Base-by-base conservation (phyloP, 1,139 yeast species). In the Kodamaea fungicola region DNA sequence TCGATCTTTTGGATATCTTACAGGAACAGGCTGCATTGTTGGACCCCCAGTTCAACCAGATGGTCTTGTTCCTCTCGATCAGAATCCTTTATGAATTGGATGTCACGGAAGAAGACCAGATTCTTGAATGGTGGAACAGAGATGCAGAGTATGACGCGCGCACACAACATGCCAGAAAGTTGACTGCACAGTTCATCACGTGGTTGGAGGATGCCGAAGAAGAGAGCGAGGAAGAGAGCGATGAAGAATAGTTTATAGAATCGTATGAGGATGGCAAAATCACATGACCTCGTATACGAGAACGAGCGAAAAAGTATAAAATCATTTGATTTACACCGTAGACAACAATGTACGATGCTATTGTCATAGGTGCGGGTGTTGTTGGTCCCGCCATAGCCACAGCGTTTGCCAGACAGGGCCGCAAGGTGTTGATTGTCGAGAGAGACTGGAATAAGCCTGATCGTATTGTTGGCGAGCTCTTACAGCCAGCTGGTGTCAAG, bases 351-450 rank as follows among this genome's bases (percentile, higher is more conserved):
- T 76, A 72, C 56, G 94, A 84, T 51, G 83, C 71, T 26, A 77
- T 84, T 26, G 80, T 85, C 22, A 76, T 92, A 26, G 97, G 98
- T 12, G 97, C 97, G 9, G 99, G 99, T 31, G 95, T 92, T 13
- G 83, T 87, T 9, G 99, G 99, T 1, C 96, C 98, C 4, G 81
- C 92, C 40, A 73, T 92, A 22, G 97, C 97, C 33, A 84, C 90
- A 0, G 89, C 88, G 3, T 65, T 92, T 42, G 97, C 96, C 2
- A 75, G 94, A 50, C 95, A 87, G 54, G 97, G 97, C 28, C 73
- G 96, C 50, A 71, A 74, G 37, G 92, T 84, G 12, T 59, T 84
- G 39, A 78, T 84, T 29, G 66, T 83, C 22, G 99, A 92, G 60
- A 75, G 97, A 47, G 96, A 88, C 57, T 84, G 96, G 85, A 61